These are phyloP conservation scores for Solanum habrochaites DNA, from an alignment of 257 asterid species.

Conservation along the genomic window DNA sequence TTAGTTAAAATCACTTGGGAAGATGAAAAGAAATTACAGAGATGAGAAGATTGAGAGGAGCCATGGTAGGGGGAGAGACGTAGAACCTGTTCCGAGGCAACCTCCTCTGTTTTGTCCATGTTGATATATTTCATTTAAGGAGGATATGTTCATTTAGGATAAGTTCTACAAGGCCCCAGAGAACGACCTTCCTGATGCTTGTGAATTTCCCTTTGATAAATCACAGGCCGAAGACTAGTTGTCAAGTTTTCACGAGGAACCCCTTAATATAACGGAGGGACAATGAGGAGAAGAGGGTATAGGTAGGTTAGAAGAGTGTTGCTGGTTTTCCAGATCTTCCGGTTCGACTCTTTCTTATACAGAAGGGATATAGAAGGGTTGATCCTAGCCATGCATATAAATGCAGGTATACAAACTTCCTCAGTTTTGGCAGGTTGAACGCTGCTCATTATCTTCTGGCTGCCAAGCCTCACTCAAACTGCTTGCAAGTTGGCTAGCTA, in stretches of 20 bases:
- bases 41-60: background rate
- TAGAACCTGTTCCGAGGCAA: background rate
- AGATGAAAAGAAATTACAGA: background rate
- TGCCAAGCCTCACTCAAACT: background rate
- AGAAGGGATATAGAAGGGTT: background rate
- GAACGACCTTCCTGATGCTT: background rate
- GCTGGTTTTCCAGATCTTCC: background rate
- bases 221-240: background rate
- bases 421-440: background rate
- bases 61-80: background rate
- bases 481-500: background rate
- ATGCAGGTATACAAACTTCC: background rate
- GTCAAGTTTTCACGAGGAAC: background rate
- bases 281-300: background rate
- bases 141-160: background rate
- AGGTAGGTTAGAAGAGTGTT: background rate
- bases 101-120: background rate
- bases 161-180: background rate
- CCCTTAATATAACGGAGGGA: background rate
- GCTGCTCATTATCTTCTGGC: background rate
- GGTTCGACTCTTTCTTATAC: background rate
- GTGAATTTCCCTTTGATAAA: background rate
- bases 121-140: background rate
- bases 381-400: background rate
- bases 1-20: background rate